These are phyloP conservation scores for Globisporangium camurandrum DNA, from an alignment of 352 stramenopile species.

Conservation along the genomic window DNA sequence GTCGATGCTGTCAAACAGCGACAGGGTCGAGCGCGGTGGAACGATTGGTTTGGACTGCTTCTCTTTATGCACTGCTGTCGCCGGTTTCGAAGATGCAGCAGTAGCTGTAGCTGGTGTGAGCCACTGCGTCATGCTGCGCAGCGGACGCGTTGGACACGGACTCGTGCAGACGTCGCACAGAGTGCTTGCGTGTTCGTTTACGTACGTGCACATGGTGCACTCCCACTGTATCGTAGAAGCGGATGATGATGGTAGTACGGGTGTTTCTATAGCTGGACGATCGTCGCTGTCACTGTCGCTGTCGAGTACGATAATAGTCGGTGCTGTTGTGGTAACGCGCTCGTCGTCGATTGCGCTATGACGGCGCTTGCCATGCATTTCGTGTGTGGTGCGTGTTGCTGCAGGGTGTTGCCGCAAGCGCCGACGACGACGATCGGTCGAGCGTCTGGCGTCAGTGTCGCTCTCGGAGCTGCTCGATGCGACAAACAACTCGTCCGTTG, in stretches of 20 bases:
- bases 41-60: background rate
- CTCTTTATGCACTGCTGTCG: no score
- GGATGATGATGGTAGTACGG: background rate
- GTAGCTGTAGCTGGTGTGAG: slow-evolving; percentile 15
- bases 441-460: background rate
- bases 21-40: background rate
- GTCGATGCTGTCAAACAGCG: slow-evolving; percentile 26
- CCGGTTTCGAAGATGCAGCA: no score
- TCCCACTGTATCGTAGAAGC: slow-evolving; percentile 21
- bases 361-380: background rate
- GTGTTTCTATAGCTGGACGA: slow-evolving; percentile 6
- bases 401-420: slow-evolving; percentile 2
- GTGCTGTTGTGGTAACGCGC: background rate
- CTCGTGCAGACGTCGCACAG: slow-evolving; percentile 38
- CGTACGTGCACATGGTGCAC: slow-evolving; percentile 39
- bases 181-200: slow-evolving; percentile 22
- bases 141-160: slow-evolving; percentile 14
- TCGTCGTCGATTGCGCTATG: background rate
- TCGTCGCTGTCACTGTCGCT: slow-evolving; percentile 18
- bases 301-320: slow-evolving; percentile 3
- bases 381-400: background rate
- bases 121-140: slow-evolving; percentile 34
- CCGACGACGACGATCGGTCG: background rate
- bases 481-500: slow-evolving; percentile 4
- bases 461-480: slow-evolving; percentile 4